Percentiles rank a stretch among this genome's conserved stretches.
Evolutionary conservation across 1,284 basidiomycete genomes (phyloP).

Genomic region (Tetrapyrgos nigripes): DNA sequence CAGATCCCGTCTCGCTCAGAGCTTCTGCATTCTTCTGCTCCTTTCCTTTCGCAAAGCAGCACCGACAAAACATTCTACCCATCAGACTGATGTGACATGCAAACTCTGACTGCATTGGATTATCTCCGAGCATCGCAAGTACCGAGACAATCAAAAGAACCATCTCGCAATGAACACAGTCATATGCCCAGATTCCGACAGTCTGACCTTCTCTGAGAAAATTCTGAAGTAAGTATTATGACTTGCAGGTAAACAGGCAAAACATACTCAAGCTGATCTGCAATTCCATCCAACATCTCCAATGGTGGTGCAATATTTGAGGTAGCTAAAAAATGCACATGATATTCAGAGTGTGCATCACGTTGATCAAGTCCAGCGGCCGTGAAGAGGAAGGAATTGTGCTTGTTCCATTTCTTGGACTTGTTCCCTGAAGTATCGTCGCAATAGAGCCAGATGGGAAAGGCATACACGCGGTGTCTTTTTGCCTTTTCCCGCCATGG

Average conservation of each 20-base stretch:
- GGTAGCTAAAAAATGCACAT: conserved; percentile 28
- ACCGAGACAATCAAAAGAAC: conserved; percentile 21
- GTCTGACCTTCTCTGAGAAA: conserved; percentile 18
- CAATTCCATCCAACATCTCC: conserved; percentile 31
- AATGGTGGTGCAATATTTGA: conserved; percentile 32
- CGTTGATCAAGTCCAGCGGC: conserved; percentile 32
- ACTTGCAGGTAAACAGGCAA: not conserved
- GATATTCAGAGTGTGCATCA: not conserved
- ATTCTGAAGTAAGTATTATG: not conserved
- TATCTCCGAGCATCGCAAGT: conserved; percentile 27
- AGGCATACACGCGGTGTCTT: conserved; percentile 12
- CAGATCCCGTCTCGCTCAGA: not conserved
- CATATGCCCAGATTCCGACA: conserved; percentile 25
- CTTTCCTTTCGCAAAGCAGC: conserved; percentile 1
- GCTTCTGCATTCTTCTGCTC: not conserved
- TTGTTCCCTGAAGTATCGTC: conserved; percentile 48
- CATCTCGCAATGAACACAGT: conserved; percentile 17
- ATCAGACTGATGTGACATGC: conserved; percentile 22
- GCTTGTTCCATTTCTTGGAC: conserved; percentile 52
- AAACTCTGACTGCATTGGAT: conserved; percentile 33
- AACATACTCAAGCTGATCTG: conserved; percentile 23
- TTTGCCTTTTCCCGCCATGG: conserved; percentile 14
- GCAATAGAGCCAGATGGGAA: conserved; percentile 44
- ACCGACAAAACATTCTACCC: conserved; percentile 1
- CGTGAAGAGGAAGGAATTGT: conserved; percentile 39